These are phyloP conservation scores for Helotiales sp. DNA, from an alignment of 2,329 filamentous ascomycete genomes.

Conservation along the genomic window DNA sequence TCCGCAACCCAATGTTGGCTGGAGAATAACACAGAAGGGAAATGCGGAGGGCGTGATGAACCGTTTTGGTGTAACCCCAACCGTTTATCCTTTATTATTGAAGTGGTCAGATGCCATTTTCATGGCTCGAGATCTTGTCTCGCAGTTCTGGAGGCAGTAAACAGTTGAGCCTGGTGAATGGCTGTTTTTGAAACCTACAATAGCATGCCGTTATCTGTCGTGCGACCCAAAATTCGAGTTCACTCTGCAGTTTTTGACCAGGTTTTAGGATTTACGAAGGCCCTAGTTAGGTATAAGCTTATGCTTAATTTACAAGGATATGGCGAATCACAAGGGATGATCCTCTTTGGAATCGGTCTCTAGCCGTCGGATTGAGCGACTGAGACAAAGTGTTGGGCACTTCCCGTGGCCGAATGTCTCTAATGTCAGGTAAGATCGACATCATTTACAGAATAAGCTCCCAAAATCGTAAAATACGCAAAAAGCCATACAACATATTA, in stretches of 20 bases:
- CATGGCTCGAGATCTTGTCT: neutral
- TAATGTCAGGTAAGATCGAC: neutral
- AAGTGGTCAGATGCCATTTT: neutral
- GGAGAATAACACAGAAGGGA: neutral
- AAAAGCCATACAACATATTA: too few species aligned
- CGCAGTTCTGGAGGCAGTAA: too few species aligned
- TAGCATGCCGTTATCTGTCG: neutral
- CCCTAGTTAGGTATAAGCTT: neutral
- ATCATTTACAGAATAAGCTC: too few species aligned
- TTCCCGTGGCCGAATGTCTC: neutral
- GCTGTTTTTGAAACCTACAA: neutral
- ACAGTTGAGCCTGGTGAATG: neutral
- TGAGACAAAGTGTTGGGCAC: neutral
- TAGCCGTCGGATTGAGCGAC: neutral
- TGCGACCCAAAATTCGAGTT: neutral
- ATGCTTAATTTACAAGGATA: neutral
- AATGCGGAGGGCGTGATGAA: neutral
- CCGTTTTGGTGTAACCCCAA: neutral
- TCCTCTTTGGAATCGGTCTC: neutral
- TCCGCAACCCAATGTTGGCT: neutral
- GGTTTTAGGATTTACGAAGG: neutral
- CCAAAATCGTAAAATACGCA: too few species aligned
- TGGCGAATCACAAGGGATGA: neutral
- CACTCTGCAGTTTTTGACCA: too few species aligned
- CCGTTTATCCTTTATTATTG: neutral